Base-by-base conservation (phyloP, 2,329 filamentous ascomycete genomes). In the Aureobasidium vineae region DNA sequence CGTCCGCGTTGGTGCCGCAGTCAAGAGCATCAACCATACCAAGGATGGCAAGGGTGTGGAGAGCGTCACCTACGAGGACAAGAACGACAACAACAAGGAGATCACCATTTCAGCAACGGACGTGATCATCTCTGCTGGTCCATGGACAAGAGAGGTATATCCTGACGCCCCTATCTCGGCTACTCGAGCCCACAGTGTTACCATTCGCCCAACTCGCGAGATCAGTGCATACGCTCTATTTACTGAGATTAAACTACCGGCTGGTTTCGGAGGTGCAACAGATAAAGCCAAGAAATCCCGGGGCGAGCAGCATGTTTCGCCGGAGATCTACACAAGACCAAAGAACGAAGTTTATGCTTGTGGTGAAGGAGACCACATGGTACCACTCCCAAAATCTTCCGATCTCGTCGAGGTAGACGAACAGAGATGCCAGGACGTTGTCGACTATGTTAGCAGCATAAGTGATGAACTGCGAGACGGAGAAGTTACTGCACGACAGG, bases 341-440 rank as follows among this genome's bases (percentile, higher is more conserved):
- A 90, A 92, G 75, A 86, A 90, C 65, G 93, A 97, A 75, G 89
- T 97, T 13, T 99, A 99, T 76, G 93, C 92, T 0, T 99, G 95
- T 75, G 95, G 92, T 52, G 93, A 97, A 73, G 91, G 92, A 26
- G 95, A 99, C 75, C 84, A 84, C 1, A 77, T 83, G 3, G 84
- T 91, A 0, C 89, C 91, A 0, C 83, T 99, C 1, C 95, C 95
- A 0, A 81, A 86, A 2, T 88, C 88, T 0, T 88, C 90, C 3
- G 90, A 91, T 70, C 83, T 88, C 7, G 94, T 98, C 1, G 79
- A 88, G 71, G 86, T 88, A 67, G 93, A 98, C 74, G 83, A 87
- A 67, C 78, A 80, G 7, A 86, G 91, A 67, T 97, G 93, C 78
- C 88, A 96, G 75, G 92, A 97, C 72, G 88, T 99, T 56, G 83